Base-by-base conservation (phyloP, 495 filamentous ascomycete genomes). In the Podospora bellae-mahoneyi region DNA sequence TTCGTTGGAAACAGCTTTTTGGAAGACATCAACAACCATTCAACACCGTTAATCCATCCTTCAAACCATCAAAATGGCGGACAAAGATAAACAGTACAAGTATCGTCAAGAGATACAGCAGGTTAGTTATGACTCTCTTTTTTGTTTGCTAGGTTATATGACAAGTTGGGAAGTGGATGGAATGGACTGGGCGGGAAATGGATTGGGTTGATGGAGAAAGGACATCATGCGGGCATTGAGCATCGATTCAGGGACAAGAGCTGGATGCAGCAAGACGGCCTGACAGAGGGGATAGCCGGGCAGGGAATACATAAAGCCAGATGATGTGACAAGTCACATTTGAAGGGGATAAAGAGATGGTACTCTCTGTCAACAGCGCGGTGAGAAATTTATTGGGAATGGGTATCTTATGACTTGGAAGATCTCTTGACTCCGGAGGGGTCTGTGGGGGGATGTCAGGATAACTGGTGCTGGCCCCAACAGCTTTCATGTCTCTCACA, bases 51-150 rank as follows among this genome's bases (percentile, higher is more conserved):
- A 48, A 10, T 13, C 9, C 39, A 16, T 10, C 15, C 39, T 48
- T 48, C 15, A 3, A 48, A 56, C 60, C 20, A 60, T 44, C 56
- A 30, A 48, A 34, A 91, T 91, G 89, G 80, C 84, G 68, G 87
- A 88, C 72, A 84, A 78, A 79, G 84, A 80, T 59, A 83, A 83
- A 68, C 83, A 88, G 62, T 90, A 91, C 68, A 97, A 97, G 81
- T 97, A 97, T 79, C 86, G 92, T 76, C 90, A 93, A 78, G 94
- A 97, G 85, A 97, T 96, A 79, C 92, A 94, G 80, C 92, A 95
- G 89, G 92, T 93, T 72, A 79, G 88, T 75, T 27, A 48, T 48
- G 39, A 48, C 39, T 48, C 39, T 48, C 5, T 13, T 18, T 48
- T 13, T 13, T 48, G 30, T 16, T 10, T 48, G 5, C 7, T 2